phyloP scores from a whole-genome alignment of 2,329 filamentous ascomycete genomes.

The Penicillium janthinellum region DNA sequence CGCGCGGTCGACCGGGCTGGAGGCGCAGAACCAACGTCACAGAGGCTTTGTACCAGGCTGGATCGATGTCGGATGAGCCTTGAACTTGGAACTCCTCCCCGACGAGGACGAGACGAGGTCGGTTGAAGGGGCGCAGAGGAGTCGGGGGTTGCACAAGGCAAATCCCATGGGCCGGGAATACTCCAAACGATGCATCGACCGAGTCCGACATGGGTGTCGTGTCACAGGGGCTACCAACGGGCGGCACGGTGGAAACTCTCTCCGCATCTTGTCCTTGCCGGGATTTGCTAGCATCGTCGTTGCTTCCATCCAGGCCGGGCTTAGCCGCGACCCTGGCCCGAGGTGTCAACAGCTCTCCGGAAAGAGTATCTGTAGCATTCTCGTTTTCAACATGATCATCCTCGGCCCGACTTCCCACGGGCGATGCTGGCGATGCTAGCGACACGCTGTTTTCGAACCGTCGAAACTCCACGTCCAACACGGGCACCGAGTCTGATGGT shows the following conservation, averaged over 20 bases:
- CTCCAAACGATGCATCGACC: neutral
- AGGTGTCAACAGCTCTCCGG: neutral
- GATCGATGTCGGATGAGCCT: conserved; percentile 13
- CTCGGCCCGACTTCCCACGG: neutral
- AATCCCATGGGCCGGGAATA: neutral
- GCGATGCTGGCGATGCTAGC: neutral
- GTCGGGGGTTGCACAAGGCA: neutral
- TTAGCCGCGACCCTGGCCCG: neutral
- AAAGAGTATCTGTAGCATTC: too few species aligned
- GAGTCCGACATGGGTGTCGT: neutral
- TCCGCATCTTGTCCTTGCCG: conserved; percentile 7
- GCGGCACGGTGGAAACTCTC: conserved; percentile 16
- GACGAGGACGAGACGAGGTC: conserved; percentile 16
- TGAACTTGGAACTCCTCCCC: conserved; percentile 24
- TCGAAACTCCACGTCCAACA: neutral
- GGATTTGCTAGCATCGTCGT: neutral
- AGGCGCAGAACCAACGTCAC: conserved; percentile 24
- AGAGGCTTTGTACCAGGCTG: conserved; percentile 25
- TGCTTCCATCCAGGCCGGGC: neutral
- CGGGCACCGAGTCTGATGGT: conserved; percentile 2
- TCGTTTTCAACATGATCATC: neutral
- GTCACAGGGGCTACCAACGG: conserved; percentile 15
- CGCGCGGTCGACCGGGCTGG: conserved; percentile 19
- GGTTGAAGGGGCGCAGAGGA: neutral
- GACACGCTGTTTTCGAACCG: neutral